These are phyloP conservation scores for Herpotrichia juniperi DNA, from an alignment of 2,329 filamentous ascomycete genomes.

Conservation along the genomic window DNA sequence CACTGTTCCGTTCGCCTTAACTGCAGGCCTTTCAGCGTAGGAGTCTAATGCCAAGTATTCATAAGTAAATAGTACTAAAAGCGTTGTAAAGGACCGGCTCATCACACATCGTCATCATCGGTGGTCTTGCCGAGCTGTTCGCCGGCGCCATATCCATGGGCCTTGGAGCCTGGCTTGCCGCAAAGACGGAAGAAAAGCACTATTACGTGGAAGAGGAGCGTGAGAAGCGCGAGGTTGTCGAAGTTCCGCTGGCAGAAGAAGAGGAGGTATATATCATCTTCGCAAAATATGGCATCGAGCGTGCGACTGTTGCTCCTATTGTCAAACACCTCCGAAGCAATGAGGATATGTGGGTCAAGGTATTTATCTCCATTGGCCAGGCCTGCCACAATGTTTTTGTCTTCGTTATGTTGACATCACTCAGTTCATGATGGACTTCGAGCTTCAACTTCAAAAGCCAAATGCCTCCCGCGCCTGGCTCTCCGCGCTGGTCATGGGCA, in stretches of 20 bases:
- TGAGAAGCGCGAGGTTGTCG: constrained; percentile 53
- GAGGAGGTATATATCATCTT: constrained; percentile 54
- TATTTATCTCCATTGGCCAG: neutral
- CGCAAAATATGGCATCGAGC: constrained; percentile 57
- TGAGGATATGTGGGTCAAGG: constrained; percentile 36
- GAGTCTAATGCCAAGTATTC: no score
- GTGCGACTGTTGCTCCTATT: constrained; percentile 51
- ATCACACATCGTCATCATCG: constrained; percentile 53
- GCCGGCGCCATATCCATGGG: constrained; percentile 81
- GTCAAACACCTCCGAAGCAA: constrained; percentile 58
- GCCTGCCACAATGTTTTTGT: neutral
- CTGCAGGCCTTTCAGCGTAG: constrained; percentile 59
- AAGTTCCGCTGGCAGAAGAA: constrained; percentile 53
- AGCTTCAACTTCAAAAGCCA: constrained; percentile 54
- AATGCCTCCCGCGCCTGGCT: constrained; percentile 55
- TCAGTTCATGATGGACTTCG: constrained; percentile 66
- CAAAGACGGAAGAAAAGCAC: constrained; percentile 58
- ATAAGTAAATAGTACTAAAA: no score
- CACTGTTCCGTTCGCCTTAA: constrained; percentile 80
- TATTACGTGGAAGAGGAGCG: constrained; percentile 58
- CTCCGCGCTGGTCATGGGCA: constrained; percentile 45
- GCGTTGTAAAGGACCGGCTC: constrained; percentile 16
- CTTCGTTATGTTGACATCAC: constrained; percentile 50
- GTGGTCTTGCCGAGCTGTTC: constrained; percentile 76
- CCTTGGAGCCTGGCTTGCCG: constrained; percentile 74